Conservation (phyloP, 495 filamentous ascomycete species). For the Neurospora sp. region DNA sequence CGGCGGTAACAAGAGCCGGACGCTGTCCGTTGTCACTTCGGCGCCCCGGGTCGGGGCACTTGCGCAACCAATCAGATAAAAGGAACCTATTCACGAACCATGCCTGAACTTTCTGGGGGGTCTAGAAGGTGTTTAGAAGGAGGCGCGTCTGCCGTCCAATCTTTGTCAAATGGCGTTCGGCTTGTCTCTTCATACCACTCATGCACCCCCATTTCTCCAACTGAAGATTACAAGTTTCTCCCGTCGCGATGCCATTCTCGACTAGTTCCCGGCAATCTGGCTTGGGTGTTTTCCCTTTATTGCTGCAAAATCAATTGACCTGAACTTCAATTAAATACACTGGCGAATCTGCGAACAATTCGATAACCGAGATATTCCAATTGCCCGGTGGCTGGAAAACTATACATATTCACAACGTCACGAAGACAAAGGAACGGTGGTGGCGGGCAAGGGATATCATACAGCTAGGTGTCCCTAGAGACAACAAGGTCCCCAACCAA, state of each 20-base stretch:
- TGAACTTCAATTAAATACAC: not conserved
- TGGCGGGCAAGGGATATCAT: not conserved
- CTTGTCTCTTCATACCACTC: not conserved
- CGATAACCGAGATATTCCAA: not conserved
- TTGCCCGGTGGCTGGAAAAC: not conserved
- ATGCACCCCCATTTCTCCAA: not conserved
- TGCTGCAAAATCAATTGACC: not conserved
- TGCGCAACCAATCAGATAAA: not conserved
- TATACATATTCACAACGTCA: not conserved
- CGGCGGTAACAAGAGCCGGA: not conserved
- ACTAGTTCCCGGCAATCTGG: not conserved
- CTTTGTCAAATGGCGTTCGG: not conserved
- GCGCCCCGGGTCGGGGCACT: not conserved
- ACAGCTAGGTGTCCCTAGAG: not conserved
- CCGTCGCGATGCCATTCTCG: not conserved
- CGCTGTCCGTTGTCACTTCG: not conserved
- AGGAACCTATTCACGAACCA: not conserved
- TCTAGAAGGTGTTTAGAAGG: not conserved
- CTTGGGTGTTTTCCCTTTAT: not conserved
- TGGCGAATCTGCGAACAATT: not conserved
- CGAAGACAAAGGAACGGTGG: not conserved
- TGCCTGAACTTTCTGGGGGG: not conserved
- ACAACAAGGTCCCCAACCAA: conserved; percentile 10
- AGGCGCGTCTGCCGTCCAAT: not conserved
- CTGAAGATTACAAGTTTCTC: not conserved